phyloP scores from a whole-genome alignment of 495 filamentous ascomycete species.

The Corynascus novoguineensis region DNA sequence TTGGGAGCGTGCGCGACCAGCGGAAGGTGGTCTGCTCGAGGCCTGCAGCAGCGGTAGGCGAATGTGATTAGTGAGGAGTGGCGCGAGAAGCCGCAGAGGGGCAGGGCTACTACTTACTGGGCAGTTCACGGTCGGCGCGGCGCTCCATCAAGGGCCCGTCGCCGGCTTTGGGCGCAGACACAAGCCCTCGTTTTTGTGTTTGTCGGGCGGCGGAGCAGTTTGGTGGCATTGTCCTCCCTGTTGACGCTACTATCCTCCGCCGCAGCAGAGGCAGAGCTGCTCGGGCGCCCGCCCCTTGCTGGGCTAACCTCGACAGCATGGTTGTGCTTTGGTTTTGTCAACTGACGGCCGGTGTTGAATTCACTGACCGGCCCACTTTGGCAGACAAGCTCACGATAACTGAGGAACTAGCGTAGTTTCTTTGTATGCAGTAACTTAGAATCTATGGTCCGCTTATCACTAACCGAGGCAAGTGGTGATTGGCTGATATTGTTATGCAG shows the following conservation, averaged over 20 bases:
- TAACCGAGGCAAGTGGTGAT: too few relatives aligned
- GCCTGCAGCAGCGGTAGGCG: conserved; percentile 14
- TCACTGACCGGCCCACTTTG: conserved; percentile 8
- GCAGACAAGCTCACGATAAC: neutral
- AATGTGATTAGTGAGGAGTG: neutral
- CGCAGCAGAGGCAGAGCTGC: conserved; percentile 13
- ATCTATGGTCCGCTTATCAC: too few relatives aligned
- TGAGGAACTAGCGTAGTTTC: too few relatives aligned
- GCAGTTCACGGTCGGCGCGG: conserved; percentile 74
- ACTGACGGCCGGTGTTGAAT: too few relatives aligned
- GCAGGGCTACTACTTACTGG: conserved; percentile 38
- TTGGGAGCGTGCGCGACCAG: conserved; percentile 48
- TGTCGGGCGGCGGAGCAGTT: conserved; percentile 2
- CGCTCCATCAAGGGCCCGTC: conserved; percentile 73
- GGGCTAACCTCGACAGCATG: conserved; percentile 38
- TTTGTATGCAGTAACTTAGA: too few relatives aligned
- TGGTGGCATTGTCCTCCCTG: neutral
- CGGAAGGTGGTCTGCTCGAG: conserved; percentile 30
- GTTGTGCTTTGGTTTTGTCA: neutral
- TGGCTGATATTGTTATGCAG: too few relatives aligned
- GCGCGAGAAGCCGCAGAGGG: neutral
- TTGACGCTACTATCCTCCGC: conserved; percentile 11
- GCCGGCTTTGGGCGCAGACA: conserved; percentile 45
- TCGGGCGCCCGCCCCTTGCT: conserved; percentile 26
- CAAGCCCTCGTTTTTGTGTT: conserved; percentile 27